Conservation (phyloP, 2,329 filamentous ascomycete species). For the Beauveria pseudobassiana region DNA sequence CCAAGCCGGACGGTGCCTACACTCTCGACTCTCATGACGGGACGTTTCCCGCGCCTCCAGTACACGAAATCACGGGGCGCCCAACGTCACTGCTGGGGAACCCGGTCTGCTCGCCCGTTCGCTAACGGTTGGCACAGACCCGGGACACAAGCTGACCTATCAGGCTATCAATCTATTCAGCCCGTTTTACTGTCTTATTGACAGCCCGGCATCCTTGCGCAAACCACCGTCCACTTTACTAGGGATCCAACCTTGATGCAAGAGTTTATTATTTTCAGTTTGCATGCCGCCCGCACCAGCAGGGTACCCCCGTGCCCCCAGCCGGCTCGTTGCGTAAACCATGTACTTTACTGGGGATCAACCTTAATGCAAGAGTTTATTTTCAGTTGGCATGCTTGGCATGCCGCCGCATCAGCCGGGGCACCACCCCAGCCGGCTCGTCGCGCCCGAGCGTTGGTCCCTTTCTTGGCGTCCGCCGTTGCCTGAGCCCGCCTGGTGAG, state of each 20-base stretch:
- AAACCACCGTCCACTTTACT: no score
- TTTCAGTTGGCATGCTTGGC: neutral
- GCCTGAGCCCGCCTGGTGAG: no score
- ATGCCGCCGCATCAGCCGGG: no score
- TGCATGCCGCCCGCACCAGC: neutral
- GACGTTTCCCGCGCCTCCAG: no score
- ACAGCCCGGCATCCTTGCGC: no score
- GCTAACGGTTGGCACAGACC: neutral
- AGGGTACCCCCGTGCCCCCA: no score
- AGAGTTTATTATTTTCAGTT: neutral
- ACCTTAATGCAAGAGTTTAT: neutral
- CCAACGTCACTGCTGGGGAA: neutral
- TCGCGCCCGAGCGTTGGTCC: neutral
- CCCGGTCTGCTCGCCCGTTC: neutral
- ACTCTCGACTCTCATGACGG: no score
- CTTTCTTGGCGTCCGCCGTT: no score
- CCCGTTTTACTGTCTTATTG: no score
- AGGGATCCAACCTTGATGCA: neutral
- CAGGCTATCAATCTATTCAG: no score
- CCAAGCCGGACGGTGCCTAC: no score
- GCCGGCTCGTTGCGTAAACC: no score
- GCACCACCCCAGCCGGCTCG: neutral
- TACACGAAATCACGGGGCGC: neutral
- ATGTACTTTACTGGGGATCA: neutral
- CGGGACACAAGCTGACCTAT: neutral